phyloP scores from a whole-genome alignment of 371 early-diverging fungal genomes.

The Choanephora cucurbitarum region DNA sequence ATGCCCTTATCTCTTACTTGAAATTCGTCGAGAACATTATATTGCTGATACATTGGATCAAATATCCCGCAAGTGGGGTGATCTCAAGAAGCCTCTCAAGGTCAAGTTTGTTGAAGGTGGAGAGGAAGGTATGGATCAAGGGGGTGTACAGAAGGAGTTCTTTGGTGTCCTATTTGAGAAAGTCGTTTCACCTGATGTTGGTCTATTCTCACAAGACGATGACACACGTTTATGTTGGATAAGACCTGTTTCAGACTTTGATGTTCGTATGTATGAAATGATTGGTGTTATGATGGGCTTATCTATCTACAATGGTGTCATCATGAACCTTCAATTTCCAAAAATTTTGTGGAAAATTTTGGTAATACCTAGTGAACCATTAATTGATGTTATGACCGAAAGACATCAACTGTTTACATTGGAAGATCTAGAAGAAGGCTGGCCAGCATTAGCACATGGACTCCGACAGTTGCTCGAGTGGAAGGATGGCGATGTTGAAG shows the following conservation, averaged over 20 bases:
- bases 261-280: constrained; percentile 73
- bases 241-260: constrained; percentile 58
- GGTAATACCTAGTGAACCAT: constrained; percentile 46
- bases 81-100: constrained; percentile 80
- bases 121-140: constrained; percentile 92
- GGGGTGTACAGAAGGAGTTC: constrained; percentile 97
- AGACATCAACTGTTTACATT: constrained; percentile 48
- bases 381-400: constrained; percentile 30
- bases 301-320: constrained; percentile 91
- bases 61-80: constrained; percentile 52
- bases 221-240: constrained; percentile 83
- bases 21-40: constrained; percentile 69
- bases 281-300: constrained; percentile 92
- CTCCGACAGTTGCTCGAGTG: constrained; percentile 73
- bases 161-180: constrained; percentile 89
- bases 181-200: constrained; percentile 79
- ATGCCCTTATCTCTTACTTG: constrained; percentile 80
- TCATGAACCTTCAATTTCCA: constrained; percentile 89
- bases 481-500: constrained; percentile 78
- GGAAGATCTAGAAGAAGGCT: constrained; percentile 57
- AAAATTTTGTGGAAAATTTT: constrained; percentile 81
- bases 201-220: constrained; percentile 65
- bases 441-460: constrained; percentile 66
- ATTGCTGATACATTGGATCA: constrained; percentile 73
- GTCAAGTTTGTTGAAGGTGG: constrained; percentile 84